Base-by-base conservation (phyloP, 192 early-diverging fungal genomes). In the Phycomyces blakesleeanus region DNA sequence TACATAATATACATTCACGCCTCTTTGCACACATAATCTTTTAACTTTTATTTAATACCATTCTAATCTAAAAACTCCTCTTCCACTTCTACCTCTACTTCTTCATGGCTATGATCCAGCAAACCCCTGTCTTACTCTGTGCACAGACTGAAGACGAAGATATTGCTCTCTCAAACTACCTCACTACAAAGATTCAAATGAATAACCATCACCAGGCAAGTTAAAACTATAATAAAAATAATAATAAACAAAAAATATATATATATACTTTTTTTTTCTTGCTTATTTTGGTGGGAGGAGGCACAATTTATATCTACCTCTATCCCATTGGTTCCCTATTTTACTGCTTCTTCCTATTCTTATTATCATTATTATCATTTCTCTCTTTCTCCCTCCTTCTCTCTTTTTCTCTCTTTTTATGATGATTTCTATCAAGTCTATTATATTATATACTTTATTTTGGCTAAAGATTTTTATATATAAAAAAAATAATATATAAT, bases 141-240 rank as follows among this genome's bases (percentile, higher is more conserved):
- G 44, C 51, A 63, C 51, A 63, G 38, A 50, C 52, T 15, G 66
- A 67, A 60, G 66, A 67, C 27, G 66, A 67, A 12, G 61, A 63
- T 39, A 37, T 67, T 60, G 50, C 58, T 39, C 44, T 67, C 10
- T 57, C 66, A 42, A 60, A 29, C 49, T 59, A 53, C 34, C 27
- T 67, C 21, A 58, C 66, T 15, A 40, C 21, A 25, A 59, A 49
- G 41, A 38, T 52, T 21, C 57, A 49, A 38, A 58, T 67, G 24
- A 57, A 67, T n/a, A n/a, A n/a, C n/a, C n/a, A n/a, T n/a, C n/a
- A n/a, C 40, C 66, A 67, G 59, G 66, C 51, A 59, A 67, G 18
- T 44, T 39, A 24, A 18, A 29, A 39, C 52, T 16, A 41, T 6
- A 41, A 10, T 41, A 41, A 14, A 41, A 14, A 41, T 10, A 41